A percentile compares a stretch with the other conserved stretches of the same genome.
phyloP scores from a whole-genome alignment of 768 basidiomycete genomes.

The Rhodocollybia butyracea region DNA sequence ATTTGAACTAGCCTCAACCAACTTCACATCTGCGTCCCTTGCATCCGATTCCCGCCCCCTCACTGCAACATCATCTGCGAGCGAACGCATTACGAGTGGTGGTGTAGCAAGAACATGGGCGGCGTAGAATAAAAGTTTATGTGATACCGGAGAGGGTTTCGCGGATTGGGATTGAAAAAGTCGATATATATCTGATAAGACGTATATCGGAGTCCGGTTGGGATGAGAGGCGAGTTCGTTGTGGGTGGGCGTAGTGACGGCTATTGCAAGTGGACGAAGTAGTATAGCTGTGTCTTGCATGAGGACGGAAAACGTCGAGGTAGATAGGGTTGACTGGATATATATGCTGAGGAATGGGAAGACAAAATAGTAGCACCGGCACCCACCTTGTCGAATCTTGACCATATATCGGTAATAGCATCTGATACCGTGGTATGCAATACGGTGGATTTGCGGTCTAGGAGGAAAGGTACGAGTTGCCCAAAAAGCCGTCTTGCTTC shows the following conservation, averaged over 20 bases:
- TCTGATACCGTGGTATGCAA: constrained; percentile 47
- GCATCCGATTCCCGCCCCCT: no score
- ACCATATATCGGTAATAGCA: constrained; percentile 63
- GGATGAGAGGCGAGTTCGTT: constrained; percentile 13
- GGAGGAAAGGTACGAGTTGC: constrained; percentile 50
- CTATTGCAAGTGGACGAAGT: constrained; percentile 44
- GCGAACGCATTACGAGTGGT: constrained; percentile 9
- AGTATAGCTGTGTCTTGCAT: constrained; percentile 53
- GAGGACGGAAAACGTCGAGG: constrained; percentile 47
- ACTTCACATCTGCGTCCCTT: no score
- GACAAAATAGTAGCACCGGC: background rate
- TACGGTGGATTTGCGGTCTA: constrained; percentile 55
- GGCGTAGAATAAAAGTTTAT: constrained; percentile 70
- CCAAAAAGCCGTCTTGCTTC: background rate
- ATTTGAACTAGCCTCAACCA: no score
- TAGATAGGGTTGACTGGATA: constrained; percentile 16
- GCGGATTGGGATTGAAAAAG: constrained; percentile 30
- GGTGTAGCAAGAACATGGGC: constrained; percentile 57
- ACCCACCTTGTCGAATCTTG: constrained; percentile 52
- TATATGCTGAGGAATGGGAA: background rate
- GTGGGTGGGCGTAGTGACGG: background rate
- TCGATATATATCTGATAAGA: constrained; percentile 51
- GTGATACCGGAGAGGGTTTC: constrained; percentile 37
- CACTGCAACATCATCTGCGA: constrained; percentile 1
- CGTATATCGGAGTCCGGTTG: constrained; percentile 27